Conservation (phyloP, 192 early-diverging fungal species). For the Pilaira anomala region DNA sequence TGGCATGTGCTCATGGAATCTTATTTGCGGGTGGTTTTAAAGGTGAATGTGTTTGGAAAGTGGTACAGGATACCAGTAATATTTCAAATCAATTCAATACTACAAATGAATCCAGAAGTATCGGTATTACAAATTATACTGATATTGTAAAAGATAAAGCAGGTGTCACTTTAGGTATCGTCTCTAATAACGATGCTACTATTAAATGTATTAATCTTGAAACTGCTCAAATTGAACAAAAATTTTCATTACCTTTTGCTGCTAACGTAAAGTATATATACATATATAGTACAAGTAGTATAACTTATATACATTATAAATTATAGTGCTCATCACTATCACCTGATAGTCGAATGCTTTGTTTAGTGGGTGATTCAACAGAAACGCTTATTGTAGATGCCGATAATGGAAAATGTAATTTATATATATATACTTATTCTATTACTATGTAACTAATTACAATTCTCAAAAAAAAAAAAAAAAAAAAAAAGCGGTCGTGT, state of each 20-base stretch:
- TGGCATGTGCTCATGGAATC: constrained; percentile 41
- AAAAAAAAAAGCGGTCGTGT: constrained; percentile 28
- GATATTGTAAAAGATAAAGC: constrained; percentile 43
- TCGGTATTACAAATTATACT: constrained; percentile 63
- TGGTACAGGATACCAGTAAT: constrained; percentile 20
- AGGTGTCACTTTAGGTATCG: constrained; percentile 32
- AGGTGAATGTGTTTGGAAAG: constrained; percentile 41
- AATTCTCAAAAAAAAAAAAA: too few species aligned
- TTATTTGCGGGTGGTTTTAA: constrained; percentile 52
- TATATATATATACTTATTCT: not conserved
- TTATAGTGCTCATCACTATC: constrained; percentile 54
- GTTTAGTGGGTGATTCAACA: constrained; percentile 54
- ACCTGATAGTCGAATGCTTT: constrained; percentile 53
- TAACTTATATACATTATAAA: too few species aligned
- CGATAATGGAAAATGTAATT: constrained; percentile 45
- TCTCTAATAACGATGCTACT: constrained; percentile 57
- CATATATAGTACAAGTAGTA: too few species aligned
- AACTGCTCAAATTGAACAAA: constrained; percentile 30
- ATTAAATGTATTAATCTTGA: constrained; percentile 49
- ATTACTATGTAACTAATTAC: too few species aligned
- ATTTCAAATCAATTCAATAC: constrained; percentile 23
- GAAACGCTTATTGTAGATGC: constrained; percentile 47
- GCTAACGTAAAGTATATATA: constrained; percentile 61
- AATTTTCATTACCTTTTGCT: constrained; percentile 48
- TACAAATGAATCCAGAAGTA: constrained; percentile 38